phyloP scores from a whole-genome alignment of 495 filamentous ascomycete genomes.

The Podospora bellae-mahoneyi region DNA sequence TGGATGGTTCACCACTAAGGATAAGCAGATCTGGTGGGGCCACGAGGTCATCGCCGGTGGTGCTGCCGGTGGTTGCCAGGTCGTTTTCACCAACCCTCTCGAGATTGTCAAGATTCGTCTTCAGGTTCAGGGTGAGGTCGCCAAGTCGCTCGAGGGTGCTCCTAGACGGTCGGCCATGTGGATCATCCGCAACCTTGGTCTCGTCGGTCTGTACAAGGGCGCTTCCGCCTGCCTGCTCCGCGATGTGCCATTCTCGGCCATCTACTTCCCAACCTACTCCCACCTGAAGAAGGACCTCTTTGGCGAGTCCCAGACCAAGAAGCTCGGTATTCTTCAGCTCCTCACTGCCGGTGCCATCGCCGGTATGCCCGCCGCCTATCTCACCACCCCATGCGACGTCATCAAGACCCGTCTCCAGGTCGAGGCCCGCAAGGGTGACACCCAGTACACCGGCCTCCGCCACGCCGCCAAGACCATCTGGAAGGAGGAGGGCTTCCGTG shows the following conservation, averaged over 20 bases:
- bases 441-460: constrained; percentile 76
- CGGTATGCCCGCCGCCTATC: constrained; percentile 96
- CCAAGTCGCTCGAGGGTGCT: constrained; percentile 78
- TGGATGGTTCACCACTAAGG: constrained; percentile 68
- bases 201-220: constrained; percentile 96
- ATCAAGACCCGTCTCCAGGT: constrained; percentile 99
- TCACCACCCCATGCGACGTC: constrained; percentile 96
- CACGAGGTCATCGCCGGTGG: constrained; percentile 87
- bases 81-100: constrained; percentile 95
- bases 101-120: constrained; percentile 99
- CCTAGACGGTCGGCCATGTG: constrained; percentile 90
- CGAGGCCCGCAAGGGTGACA: constrained; percentile 92
- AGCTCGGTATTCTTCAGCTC: constrained; percentile 87
- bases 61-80: constrained; percentile 89
- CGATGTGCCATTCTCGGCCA: constrained; percentile 95
- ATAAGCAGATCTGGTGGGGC: constrained; percentile 66
- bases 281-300: constrained; percentile 93
- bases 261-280: constrained; percentile 96
- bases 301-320: constrained; percentile 83
- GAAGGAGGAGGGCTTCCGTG: constrained; percentile 86
- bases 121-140: constrained; percentile 94
- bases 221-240: constrained; percentile 93
- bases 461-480: constrained; percentile 80
- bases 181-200: constrained; percentile 93
- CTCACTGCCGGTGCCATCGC: constrained; percentile 94